Percentiles rank a stretch among this genome's conserved stretches.
Conservation (phyloP, 306 rosid species). For the Rubus parviflorus region DNA sequence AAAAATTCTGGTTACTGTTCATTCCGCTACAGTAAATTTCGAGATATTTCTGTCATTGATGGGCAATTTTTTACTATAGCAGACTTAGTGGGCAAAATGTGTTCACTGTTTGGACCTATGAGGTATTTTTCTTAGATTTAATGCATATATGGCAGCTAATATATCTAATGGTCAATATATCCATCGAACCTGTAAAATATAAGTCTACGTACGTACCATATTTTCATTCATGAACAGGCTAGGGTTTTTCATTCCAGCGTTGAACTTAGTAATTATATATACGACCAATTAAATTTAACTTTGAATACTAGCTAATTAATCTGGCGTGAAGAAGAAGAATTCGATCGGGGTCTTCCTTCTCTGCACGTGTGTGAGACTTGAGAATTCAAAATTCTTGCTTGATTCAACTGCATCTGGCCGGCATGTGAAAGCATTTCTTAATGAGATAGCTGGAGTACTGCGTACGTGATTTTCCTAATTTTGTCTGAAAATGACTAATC, state of each 20-base stretch:
- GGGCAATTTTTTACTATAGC: no score
- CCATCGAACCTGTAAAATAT: conserved; percentile 24
- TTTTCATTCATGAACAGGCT: conserved; percentile 15
- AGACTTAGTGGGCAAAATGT: no score
- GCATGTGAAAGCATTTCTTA: no score
- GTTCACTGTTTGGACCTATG: no score
- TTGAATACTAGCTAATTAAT: neutral
- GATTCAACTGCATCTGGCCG: neutral
- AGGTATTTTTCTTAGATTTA: no score
- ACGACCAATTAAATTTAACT: neutral
- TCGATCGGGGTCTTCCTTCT: conserved; percentile 5
- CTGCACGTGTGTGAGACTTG: conserved; percentile 24
- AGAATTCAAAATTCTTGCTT: neutral
- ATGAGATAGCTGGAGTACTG: neutral
- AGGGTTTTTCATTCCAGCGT: neutral
- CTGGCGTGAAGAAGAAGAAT: no score
- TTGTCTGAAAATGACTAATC: neutral
- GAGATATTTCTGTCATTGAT: no score
- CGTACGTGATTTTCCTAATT: neutral
- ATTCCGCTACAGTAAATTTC: no score
- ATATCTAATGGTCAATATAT: conserved; percentile 23
- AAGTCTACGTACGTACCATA: no score
- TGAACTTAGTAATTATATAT: neutral
- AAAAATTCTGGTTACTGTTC: no score
- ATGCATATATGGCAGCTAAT: no score